phyloP scores from a whole-genome alignment of 495 filamentous ascomycete species.

The Podospora comata region DNA sequence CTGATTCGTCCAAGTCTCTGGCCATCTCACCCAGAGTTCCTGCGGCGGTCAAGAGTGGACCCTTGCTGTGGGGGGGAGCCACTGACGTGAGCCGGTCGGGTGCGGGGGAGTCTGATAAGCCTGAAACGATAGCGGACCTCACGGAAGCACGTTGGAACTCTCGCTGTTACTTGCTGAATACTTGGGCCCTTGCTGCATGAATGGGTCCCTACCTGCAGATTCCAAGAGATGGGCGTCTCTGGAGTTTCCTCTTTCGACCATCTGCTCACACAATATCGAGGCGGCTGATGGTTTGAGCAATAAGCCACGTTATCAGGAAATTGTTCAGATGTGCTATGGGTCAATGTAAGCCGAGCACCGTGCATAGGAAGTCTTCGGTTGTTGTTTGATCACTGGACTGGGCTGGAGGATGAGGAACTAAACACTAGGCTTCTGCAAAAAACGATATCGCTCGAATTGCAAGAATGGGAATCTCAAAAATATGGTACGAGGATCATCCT shows the following conservation, averaged over 20 bases:
- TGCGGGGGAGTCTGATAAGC: conserved; percentile 14
- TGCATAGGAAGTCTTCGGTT: too few relatives aligned
- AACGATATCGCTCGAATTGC: too few relatives aligned
- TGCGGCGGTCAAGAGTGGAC: not conserved
- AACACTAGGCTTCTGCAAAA: too few relatives aligned
- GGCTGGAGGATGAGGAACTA: too few relatives aligned
- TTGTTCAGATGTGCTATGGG: not conserved
- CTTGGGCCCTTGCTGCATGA: conserved; percentile 9
- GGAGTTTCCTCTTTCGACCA: not conserved
- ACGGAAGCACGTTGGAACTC: conserved; percentile 7
- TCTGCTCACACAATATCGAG: not conserved
- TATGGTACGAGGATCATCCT: not conserved
- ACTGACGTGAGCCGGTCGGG: conserved; percentile 10
- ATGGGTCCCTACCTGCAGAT: not conserved
- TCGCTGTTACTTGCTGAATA: conserved; percentile 9
- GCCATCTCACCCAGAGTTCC: not conserved
- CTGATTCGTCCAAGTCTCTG: not conserved
- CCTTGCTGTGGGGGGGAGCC: conserved; percentile 1
- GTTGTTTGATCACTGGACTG: too few relatives aligned
- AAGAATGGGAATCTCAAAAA: too few relatives aligned
- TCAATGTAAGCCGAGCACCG: not conserved
- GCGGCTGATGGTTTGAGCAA: not conserved
- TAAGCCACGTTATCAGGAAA: not conserved
- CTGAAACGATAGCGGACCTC: conserved; percentile 7
- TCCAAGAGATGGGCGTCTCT: not conserved